Conservation (phyloP, 2,329 filamentous ascomycete species). For the Arthrobotrys musiformis region DNA sequence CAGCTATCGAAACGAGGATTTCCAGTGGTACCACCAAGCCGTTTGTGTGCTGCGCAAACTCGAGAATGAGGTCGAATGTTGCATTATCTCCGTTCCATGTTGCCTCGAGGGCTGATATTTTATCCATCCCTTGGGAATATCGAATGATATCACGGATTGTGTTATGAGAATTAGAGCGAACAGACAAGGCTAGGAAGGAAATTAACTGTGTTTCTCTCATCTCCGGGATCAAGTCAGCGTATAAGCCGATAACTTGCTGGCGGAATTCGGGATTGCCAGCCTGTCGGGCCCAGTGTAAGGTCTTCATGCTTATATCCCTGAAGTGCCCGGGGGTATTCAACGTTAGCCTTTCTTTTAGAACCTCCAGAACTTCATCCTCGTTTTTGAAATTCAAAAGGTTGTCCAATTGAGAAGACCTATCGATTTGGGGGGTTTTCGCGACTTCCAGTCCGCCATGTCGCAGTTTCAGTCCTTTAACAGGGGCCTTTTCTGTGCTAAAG, state of each 20-base stretch:
- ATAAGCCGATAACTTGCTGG: neutral
- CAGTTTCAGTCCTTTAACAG: no score
- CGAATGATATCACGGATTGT: neutral
- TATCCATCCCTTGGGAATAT: neutral
- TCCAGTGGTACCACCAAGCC: neutral
- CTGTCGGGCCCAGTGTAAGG: neutral
- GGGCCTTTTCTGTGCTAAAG: neutral
- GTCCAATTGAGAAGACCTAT: no score
- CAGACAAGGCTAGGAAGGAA: neutral
- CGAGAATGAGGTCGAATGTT: conserved; percentile 17
- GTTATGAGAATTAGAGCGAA: conserved; percentile 3
- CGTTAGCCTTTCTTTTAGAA: neutral
- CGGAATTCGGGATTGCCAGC: neutral
- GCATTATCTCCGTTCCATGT: conserved; percentile 17
- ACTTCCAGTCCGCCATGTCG: no score
- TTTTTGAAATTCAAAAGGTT: neutral
- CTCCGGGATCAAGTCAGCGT: neutral
- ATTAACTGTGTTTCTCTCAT: neutral
- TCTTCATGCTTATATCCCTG: no score
- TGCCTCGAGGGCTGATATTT: conserved; percentile 1
- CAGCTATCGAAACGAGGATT: conserved; percentile 1
- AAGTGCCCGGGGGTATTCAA: neutral
- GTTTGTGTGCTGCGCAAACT: neutral
- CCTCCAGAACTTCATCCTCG: neutral
- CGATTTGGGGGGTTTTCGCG: neutral